Base-by-base conservation (phyloP, 805 yeast species). In the Starmerella bacillaris region DNA sequence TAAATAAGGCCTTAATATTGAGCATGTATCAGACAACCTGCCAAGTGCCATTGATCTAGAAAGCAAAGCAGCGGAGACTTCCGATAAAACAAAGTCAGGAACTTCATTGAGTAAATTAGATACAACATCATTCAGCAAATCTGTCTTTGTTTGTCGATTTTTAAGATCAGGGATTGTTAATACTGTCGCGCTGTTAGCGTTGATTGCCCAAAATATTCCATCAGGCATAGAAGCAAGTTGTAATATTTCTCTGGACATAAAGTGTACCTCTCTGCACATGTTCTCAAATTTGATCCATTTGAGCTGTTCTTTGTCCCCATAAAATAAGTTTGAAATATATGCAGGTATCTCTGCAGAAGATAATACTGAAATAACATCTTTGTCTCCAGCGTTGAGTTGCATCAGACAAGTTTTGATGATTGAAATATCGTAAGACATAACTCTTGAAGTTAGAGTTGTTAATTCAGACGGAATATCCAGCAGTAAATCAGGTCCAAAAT, bases 391-490 rank as follows among this genome's bases (percentile, higher is more conserved):
- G 12, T 9, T 12, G 7, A 5, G 29, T 11, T 26, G 7, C 7
- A 5, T 5, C 7, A 26, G 29, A 5, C 6, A 5, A 15, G 29
- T 11, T 18, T 26, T 26, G 14, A 11, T 7, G 29, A 26, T 26
- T 7, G 7, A 7, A 8, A 26, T 15, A 5, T 5, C 9, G 17
- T 22, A 4, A 11, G 31, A 27, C n/a, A 28, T 12, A 4, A 42
- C 21, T 9, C 35, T 29, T 18, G 5, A 12, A 2, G 24, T 5
- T 14, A 36, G 27, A 3, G 26, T 24, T 15, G 37, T 22, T 4
- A 15, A 14, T 5, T 32, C 20, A 7, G 22, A 22, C 3, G 43
- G 36, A 16, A 35, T 15, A 14, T 42, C 43, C 11, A 39, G 32
- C 17, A 30, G 14, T 2, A 26, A 18, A 7, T 7, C 8, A 15